phyloP scores from a whole-genome alignment of 352 stramenopile genomes.

The Phytophthora capsici region DNA sequence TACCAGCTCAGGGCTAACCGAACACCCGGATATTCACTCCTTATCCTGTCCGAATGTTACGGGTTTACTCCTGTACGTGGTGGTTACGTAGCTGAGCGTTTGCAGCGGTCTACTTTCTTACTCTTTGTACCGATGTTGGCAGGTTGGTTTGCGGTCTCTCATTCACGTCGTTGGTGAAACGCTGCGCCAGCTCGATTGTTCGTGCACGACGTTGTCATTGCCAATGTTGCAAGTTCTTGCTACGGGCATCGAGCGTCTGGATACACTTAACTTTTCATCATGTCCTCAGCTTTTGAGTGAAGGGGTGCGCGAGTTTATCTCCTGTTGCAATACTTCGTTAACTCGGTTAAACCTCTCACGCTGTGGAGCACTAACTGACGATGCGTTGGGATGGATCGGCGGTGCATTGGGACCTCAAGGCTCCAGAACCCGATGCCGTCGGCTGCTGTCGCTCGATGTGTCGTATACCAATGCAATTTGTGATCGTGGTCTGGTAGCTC shows the following conservation, averaged over 20 bases:
- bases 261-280: constrained; percentile 64
- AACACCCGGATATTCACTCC: constrained; percentile 44
- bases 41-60: constrained; percentile 65
- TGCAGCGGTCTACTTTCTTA: constrained; percentile 2
- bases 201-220: constrained; percentile 51
- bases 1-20: constrained; percentile 58
- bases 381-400: constrained; percentile 76
- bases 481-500: constrained; percentile 59
- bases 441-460: constrained; percentile 72
- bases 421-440: constrained; percentile 64
- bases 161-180: constrained; percentile 59
- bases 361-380: constrained; percentile 70
- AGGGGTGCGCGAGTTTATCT: constrained; percentile 71
- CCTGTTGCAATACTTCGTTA: constrained; percentile 64
- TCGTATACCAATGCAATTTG: constrained; percentile 65
- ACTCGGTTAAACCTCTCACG: constrained; percentile 65
- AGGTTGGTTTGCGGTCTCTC: constrained; percentile 78
- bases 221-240: constrained; percentile 77
- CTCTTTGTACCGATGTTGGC: constrained; percentile 2
- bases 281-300: constrained; percentile 64
- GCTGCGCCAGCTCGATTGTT: constrained; percentile 62
- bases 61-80: constrained; percentile 49
- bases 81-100: constrained; percentile 1
- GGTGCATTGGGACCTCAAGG: constrained; percentile 67
- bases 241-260: constrained; percentile 63